A percentile compares a stretch with the other conserved stretches of the same genome.
These are phyloP conservation scores for Simmondsia chinensis DNA, from an alignment of 148 eudicot genomes.

Conservation along the genomic window DNA sequence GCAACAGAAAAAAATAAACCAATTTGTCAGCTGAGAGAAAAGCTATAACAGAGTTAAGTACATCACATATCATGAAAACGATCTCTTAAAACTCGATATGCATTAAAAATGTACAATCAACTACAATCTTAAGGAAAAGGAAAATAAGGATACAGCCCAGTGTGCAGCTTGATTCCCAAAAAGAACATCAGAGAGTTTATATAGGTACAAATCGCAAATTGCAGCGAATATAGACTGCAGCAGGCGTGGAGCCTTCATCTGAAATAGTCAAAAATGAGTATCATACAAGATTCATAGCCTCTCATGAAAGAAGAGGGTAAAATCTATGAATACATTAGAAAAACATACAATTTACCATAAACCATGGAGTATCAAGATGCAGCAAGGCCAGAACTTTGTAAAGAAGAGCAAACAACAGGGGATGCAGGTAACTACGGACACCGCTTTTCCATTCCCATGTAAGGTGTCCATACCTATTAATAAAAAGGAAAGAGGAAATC, in stretches of 20 bases:
- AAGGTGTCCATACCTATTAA: constrained; percentile 75
- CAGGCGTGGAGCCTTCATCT: constrained; percentile 79
- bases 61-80: constrained; percentile 5
- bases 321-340: neutral
- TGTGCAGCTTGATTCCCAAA: constrained; percentile 57
- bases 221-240: constrained; percentile 77
- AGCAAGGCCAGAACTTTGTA: constrained; percentile 68
- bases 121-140: neutral
- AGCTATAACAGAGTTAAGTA: constrained; percentile 63
- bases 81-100: neutral
- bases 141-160: constrained; percentile 87
- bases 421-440: constrained; percentile 84
- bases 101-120: neutral
- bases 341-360: constrained; percentile 46
- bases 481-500: constrained; percentile 10
- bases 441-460: constrained; percentile 96
- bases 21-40: constrained; percentile 76
- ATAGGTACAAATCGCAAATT: constrained; percentile 81
- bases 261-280: constrained; percentile 5
- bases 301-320: neutral
- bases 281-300: neutral
- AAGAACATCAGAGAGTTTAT: constrained; percentile 43
- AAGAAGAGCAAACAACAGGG: constrained; percentile 66
- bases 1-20: constrained; percentile 94
- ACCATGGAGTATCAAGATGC: constrained; percentile 67